Evolutionary conservation across 2,329 filamentous ascomycete species (phyloP).

Genomic region (Tolypocladium amazonense): DNA sequence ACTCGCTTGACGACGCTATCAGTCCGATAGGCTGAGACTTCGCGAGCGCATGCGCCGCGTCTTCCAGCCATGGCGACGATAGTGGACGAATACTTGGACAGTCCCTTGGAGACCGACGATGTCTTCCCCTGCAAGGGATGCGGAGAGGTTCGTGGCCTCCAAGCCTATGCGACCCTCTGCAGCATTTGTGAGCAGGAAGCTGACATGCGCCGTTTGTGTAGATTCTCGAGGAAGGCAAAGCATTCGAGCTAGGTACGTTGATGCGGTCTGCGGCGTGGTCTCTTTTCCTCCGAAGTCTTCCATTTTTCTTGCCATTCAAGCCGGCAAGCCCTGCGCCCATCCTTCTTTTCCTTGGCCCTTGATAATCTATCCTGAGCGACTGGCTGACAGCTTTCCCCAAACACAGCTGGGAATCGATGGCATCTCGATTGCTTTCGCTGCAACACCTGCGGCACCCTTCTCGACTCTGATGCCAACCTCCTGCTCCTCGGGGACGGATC

Average conservation of each 20-base stretch:
- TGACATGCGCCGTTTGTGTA: constrained; percentile 23
- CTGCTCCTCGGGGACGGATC: constrained; percentile 95
- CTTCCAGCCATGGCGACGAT: constrained; percentile 30
- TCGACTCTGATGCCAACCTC: constrained; percentile 96
- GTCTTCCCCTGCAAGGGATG: constrained; percentile 87
- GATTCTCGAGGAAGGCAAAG: constrained; percentile 98
- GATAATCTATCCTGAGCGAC: constrained; percentile 3
- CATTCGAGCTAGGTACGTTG: constrained; percentile 81
- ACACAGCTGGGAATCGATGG: constrained; percentile 84
- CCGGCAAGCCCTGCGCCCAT: not conserved
- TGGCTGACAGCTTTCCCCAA: constrained; percentile 12
- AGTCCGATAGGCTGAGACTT: not conserved
- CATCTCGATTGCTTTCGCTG: constrained; percentile 98
- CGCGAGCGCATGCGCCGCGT: not conserved
- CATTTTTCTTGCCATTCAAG: not conserved
- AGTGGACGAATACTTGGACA: constrained; percentile 53
- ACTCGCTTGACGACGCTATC: not conserved
- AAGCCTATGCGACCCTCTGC: not conserved
- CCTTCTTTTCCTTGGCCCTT: not conserved
- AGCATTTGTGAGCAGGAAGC: not conserved
- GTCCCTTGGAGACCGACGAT: constrained; percentile 67
- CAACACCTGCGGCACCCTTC: constrained; percentile 87
- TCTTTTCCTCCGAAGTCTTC: too few species aligned
- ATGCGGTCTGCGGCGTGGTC: not conserved
- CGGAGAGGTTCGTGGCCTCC: constrained; percentile 59